Evolutionary conservation across 179 eudicot species (phyloP).

Genomic region (Heliamphora pulchella): DNA sequence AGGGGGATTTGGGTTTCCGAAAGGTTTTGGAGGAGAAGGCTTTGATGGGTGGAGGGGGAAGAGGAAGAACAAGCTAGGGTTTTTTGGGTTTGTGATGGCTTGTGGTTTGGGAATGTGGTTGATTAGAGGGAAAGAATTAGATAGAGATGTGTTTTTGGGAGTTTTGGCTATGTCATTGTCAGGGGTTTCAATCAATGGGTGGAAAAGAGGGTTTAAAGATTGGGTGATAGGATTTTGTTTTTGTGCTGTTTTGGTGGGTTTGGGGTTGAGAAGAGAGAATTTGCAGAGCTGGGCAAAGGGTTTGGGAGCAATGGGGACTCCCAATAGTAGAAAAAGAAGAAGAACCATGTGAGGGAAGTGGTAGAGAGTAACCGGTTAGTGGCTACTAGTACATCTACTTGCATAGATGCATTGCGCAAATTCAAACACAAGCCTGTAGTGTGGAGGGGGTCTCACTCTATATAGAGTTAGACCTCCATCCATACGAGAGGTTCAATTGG

Average conservation of each 20-base stretch:
- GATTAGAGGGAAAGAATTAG: conserved; percentile 33
- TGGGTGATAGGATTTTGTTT: conserved; percentile 63
- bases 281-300: conserved; percentile 29
- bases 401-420: too few species aligned
- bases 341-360: conserved; percentile 11
- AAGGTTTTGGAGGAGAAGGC: conserved; percentile 43
- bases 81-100: conserved; percentile 37
- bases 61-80: conserved; percentile 30
- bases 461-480: too few species aligned
- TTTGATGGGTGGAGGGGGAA: conserved; percentile 40
- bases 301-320: conserved; percentile 22
- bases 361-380: neutral
- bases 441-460: too few species aligned
- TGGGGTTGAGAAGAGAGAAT: conserved; percentile 37
- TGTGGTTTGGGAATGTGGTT: conserved; percentile 38
- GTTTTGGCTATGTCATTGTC: conserved; percentile 26
- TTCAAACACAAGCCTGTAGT: too few species aligned
- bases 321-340: conserved; percentile 27
- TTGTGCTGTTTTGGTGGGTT: conserved; percentile 49
- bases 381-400: too few species aligned
- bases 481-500: too few species aligned
- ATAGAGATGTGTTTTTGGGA: conserved; percentile 28
- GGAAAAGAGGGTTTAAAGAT: conserved; percentile 40
- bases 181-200: conserved; percentile 30
- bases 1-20: conserved; percentile 38